phyloP scores from a whole-genome alignment of 164 flowering plant species.

The Macadamia integrifolia region DNA sequence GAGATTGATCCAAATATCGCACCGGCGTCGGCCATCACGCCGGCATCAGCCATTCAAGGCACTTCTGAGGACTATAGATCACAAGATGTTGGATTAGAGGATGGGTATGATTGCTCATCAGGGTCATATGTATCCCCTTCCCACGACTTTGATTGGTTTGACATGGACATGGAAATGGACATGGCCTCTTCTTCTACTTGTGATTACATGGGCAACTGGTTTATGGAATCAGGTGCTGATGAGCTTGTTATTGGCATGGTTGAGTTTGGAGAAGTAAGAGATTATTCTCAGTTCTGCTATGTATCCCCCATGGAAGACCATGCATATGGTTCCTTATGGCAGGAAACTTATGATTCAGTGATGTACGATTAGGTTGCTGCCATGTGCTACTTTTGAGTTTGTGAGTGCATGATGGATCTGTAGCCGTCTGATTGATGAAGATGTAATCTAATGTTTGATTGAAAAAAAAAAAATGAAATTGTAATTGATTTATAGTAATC shows the following conservation, averaged over 20 bases:
- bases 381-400: not conserved
- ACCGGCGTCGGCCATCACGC: not conserved
- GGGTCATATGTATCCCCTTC: not conserved
- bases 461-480: too few relatives aligned
- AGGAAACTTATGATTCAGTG: slow-evolving; percentile 17
- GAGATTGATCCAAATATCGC: slow-evolving; percentile 7
- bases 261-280: slow-evolving; percentile 17
- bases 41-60: too few relatives aligned
- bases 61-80: not conserved
- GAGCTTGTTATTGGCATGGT: slow-evolving; percentile 14
- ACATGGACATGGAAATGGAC: not conserved
- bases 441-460: too few relatives aligned
- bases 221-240: slow-evolving; percentile 19
- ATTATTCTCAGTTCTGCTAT: slow-evolving; percentile 18
- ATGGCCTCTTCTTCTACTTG: slow-evolving; percentile 12
- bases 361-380: not conserved
- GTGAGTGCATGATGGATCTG: too few relatives aligned
- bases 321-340: slow-evolving; percentile 31
- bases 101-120: not conserved
- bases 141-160: not conserved
- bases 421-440: too few relatives aligned
- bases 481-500: too few relatives aligned
- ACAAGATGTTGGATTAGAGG: not conserved
- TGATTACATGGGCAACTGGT: slow-evolving; percentile 28
- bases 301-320: slow-evolving; percentile 22